Percentiles rank a stretch among this genome's conserved stretches.
Conservation (phyloP, 257 asterid genomes). For the Ophiorrhiza pumila region DNA sequence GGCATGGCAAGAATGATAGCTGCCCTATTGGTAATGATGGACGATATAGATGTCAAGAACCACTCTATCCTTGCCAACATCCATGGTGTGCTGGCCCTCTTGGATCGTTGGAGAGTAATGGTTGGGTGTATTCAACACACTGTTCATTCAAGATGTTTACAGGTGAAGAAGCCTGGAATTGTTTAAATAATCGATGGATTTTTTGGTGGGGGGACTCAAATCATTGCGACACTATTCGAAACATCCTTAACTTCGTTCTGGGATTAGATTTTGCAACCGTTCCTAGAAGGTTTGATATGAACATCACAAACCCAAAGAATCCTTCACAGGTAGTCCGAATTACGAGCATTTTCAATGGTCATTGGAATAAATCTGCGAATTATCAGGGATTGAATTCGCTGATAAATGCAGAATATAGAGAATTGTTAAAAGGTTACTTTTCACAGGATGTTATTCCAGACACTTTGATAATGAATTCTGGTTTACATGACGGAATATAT, state of each 20-base stretch:
- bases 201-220: conserved; percentile 99
- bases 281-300: conserved; percentile 63
- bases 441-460: conserved; percentile 54
- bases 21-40: conserved; percentile 68
- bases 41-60: conserved; percentile 69
- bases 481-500: conserved; percentile 74
- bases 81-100: conserved; percentile 85
- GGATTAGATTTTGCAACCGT: conserved; percentile 43
- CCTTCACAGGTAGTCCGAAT: conserved; percentile 58
- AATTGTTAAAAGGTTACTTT: conserved; percentile 48
- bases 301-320: conserved; percentile 70
- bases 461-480: conserved; percentile 83
- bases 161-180: conserved; percentile 56
- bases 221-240: conserved; percentile 81
- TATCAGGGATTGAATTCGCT: conserved; percentile 71
- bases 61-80: conserved; percentile 49
- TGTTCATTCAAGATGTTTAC: conserved; percentile 73
- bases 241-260: conserved; percentile 63
- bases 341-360: conserved; percentile 87
- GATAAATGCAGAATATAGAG: conserved; percentile 42
- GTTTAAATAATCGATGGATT: conserved; percentile 66
- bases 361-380: conserved; percentile 52
- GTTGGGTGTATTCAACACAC: conserved; percentile 91
- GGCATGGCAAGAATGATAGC: conserved; percentile 60
- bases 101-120: conserved; percentile 77